Conservation (phyloP, 148 eudicot species). For the Nepenthes mirabilis region DNA sequence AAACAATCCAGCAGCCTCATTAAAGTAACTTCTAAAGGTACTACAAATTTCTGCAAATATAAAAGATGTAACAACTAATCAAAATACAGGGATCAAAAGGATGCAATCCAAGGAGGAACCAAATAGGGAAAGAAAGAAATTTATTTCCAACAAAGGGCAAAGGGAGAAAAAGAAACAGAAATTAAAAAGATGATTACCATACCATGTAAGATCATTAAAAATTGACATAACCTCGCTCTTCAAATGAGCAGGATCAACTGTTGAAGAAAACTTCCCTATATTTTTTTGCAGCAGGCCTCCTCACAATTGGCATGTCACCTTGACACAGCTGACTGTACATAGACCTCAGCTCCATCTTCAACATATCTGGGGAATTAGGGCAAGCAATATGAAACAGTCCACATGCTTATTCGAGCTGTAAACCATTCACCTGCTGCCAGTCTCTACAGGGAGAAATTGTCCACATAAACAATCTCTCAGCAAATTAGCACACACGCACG, state of each 20-base stretch:
- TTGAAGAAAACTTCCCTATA: conserved; percentile 54
- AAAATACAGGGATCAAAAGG: too few relatives aligned
- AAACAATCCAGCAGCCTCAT: too few relatives aligned
- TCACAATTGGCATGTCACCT: conserved; percentile 68
- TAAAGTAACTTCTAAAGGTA: too few relatives aligned
- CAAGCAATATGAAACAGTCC: conserved; percentile 56
- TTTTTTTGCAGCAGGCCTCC: conserved; percentile 54
- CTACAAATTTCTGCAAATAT: too few relatives aligned
- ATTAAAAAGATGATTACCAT: conserved; percentile 20
- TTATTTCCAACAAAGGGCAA: too few relatives aligned
- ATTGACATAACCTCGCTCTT: conserved; percentile 46
- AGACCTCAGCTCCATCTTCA: conserved; percentile 40
- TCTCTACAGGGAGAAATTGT: conserved; percentile 19
- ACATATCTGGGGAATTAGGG: conserved; percentile 39
- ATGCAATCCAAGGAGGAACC: too few relatives aligned
- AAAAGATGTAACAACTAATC: too few relatives aligned
- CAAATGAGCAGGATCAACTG: conserved; percentile 42
- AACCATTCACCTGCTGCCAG: conserved; percentile 67
- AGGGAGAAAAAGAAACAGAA: too few relatives aligned
- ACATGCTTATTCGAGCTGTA: conserved; percentile 53
- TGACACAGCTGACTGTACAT: conserved; percentile 54
- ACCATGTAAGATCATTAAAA: conserved; percentile 53
- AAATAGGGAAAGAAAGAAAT: too few relatives aligned
- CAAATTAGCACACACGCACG: too few relatives aligned
- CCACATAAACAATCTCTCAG: too few relatives aligned